Base-by-base conservation (phyloP, 345 rosid genomes). In the Camelina sativa region DNA sequence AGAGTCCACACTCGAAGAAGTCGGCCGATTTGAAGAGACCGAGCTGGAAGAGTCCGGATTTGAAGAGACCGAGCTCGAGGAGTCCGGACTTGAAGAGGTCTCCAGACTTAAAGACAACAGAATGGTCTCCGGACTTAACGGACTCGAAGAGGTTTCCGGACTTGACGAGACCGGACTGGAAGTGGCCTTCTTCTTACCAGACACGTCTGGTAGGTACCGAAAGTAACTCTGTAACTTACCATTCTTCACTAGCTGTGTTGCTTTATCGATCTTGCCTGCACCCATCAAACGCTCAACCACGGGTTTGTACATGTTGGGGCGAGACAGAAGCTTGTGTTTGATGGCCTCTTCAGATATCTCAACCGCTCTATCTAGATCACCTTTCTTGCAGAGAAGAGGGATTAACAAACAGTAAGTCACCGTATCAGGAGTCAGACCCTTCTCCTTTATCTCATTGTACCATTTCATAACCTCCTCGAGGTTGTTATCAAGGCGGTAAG, bases 231-330 rank as follows among this genome's bases (percentile, higher is more conserved):
- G 83, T 2, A 72, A 44, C 67, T 82, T 87, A 3, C 83, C 87
- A 34, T 82, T 76, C 63, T 87, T 61, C 80, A 84, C 88, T 15
- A 93, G 77, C 82, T 84, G 64, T 83, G 62, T 78, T 7, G 92
- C 96, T 65, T 85, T 88, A 60, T 85, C 82, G 30, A 58, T 48
- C 85, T 58, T 89, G 9, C 84, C 83, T 71, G 66, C 80, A 69
- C 81, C 65, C 52, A 83, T 80, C 85, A 89, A 79, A 35, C 56
- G 63, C 67, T 84, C 87, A 8, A 89, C 84, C 64, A 86, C 93
- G 1, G 46, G 81, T 81, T 88, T 90, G 69, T 83, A 69, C 65
- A 84, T 10, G 23, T 76, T 74, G 34, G 57, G 80, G 50, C 76
- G 78, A 43, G 88, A 77, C 44, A 69, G 60, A 37, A 69, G 63